Conservation (phyloP, 805 yeast species). For the Candida boleticola region DNA sequence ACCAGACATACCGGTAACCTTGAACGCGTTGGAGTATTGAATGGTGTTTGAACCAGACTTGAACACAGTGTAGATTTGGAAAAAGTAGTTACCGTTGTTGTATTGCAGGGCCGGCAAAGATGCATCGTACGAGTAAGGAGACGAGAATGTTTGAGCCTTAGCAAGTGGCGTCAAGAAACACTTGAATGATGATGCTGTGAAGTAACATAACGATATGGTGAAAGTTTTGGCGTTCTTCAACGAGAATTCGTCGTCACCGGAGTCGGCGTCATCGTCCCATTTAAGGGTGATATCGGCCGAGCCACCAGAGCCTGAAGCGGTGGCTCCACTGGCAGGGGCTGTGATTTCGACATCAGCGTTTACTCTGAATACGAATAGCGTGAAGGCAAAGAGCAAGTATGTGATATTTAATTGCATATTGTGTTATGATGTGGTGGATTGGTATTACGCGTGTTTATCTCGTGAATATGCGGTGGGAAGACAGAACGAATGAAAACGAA, state of each 20-base stretch:
- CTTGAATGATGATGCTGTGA: constrained; percentile 50
- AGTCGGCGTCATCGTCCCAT: constrained; percentile 62
- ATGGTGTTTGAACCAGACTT: constrained; percentile 47
- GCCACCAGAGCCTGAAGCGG: constrained; percentile 40
- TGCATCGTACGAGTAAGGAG: constrained; percentile 40
- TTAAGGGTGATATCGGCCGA: constrained; percentile 26
- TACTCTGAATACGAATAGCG: neutral
- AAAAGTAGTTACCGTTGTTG: constrained; percentile 65
- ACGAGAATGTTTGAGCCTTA: constrained; percentile 26
- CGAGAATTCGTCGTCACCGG: constrained; percentile 38
- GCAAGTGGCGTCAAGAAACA: constrained; percentile 25
- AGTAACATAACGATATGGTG: constrained; percentile 65
- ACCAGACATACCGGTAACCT: constrained; percentile 72
- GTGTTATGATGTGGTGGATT: too few relatives aligned
- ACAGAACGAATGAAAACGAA: too few relatives aligned
- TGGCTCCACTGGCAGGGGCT: constrained; percentile 38
- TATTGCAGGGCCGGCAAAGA: constrained; percentile 42
- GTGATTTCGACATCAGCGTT: constrained; percentile 48
- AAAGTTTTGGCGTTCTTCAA: constrained; percentile 43
- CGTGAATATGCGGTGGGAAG: too few relatives aligned
- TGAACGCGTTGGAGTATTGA: constrained; percentile 68
- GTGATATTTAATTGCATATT: neutral
- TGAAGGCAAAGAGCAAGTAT: neutral
- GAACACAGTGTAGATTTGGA: constrained; percentile 62
- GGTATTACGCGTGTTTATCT: too few relatives aligned